These are phyloP conservation scores for Fistulifera solaris DNA, from an alignment of 108 stramenopile genomes.

Conservation along the genomic window DNA sequence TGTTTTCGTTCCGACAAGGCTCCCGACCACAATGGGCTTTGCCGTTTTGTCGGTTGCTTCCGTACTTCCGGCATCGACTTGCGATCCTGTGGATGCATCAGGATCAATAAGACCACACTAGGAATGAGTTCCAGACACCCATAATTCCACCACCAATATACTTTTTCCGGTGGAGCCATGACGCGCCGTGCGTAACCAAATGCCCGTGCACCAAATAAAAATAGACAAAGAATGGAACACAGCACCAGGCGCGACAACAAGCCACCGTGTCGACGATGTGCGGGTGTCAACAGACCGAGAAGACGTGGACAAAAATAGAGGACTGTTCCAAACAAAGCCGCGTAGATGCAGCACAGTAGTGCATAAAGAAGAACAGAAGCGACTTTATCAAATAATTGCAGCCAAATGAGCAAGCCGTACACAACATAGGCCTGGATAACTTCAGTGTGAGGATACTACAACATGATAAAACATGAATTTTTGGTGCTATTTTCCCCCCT, in stretches of 20 bases:
- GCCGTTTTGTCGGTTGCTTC: too few relatives aligned
- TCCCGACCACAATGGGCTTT: too few relatives aligned
- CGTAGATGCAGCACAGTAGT: conserved; percentile 37
- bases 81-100: conserved; percentile 27
- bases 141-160: conserved; percentile 39
- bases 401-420: conserved; percentile 20
- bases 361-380: conserved; percentile 34
- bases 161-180: conserved; percentile 17
- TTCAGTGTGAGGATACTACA: conserved; percentile 14
- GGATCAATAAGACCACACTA: conserved; percentile 21
- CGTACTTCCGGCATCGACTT: too few relatives aligned
- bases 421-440: conserved; percentile 25
- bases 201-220: conserved; percentile 26
- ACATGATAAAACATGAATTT: not conserved
- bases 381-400: conserved; percentile 21
- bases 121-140: conserved; percentile 37
- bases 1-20: too few relatives aligned
- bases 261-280: conserved; percentile 10
- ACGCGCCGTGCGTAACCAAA: conserved; percentile 27
- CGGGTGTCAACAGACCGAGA: conserved; percentile 20
- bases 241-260: conserved; percentile 27
- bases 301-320: conserved; percentile 32
- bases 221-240: conserved; percentile 27
- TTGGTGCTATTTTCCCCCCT: not conserved
- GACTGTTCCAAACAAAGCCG: conserved; percentile 31